Base-by-base conservation (phyloP, 1,139 yeast genomes). In the Yamadazyma blattariae region DNA sequence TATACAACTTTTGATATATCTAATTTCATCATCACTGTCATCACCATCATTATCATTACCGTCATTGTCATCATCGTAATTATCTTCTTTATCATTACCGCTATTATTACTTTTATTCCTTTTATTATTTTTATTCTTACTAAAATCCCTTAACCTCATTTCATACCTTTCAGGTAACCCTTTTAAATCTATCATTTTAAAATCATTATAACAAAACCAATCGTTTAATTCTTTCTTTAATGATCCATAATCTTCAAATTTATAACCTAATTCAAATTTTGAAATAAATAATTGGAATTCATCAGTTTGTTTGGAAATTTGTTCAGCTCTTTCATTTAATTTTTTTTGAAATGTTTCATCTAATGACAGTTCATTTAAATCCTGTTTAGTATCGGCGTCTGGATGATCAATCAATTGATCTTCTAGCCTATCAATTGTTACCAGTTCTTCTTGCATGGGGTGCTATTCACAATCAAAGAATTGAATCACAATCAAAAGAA, bases 181-280 rank as follows among this genome's bases (percentile, higher is more conserved):
- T 8, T 41, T 43, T 27, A 60, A 44, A 4, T 58, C 60, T 14
- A 68, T 40, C 4, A 50, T 42, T 22, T 48, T 46, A 30, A 75
- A 64, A 51, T 83, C 92, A 30, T 65, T 57, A 28, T 52, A 51
- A 5, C 75, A 64, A 47, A 83, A 83, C 94, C 94, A 83, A 33
- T 80, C 82, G 27, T 69, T 64, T 15, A 82, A 42, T 44, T 82
- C 88, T 5, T 59, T 56, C 10, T 54, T 53, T 19, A 81, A 57
- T 0, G 53, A 48, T 5, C 62, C 64, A 18, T 52, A 48, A 38
- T 78, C 83, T 10, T 51, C 36, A 40, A 71, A 63, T 2, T 62
- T 54, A 57, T 76, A 82, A 2, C 69, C 59, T n/a, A 84, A 50
- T 36, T 59, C 62, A 15, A 59, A 56, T 37, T 62, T 62, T 19